Base-by-base conservation (phyloP, 352 stramenopile genomes). In the Globisporangium ultimum region DNA sequence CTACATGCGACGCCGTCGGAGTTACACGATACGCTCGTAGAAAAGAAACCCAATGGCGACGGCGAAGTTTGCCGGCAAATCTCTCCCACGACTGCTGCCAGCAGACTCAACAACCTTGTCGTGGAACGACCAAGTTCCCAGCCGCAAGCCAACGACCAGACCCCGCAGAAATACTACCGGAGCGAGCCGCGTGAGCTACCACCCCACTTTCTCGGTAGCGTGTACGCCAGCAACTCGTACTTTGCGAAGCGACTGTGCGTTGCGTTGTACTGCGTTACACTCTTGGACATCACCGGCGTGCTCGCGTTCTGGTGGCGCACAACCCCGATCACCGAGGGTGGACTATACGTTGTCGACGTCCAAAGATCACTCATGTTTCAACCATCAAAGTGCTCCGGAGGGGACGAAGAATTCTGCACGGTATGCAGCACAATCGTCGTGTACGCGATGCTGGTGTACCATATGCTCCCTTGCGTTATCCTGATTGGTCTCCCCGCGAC, bases 171-270 rank as follows among this genome's bases (percentile, higher is more conserved):
- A 5, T 2, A 5, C 24, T 5, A 32, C 5, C 24, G 5, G 5
- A 5, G 24, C 24, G 24, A 32, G 5, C 24, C 24, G 5, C 24
- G 24, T 40, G 45, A 63, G 46, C 64, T 91, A 32, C 77, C 82
- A 14, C 53, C 49, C 22, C 59, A 67, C 20, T 81, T 85, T 41
- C 67, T 89, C 22, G 69, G 71, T 10, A n/a, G 70, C 2, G 74
- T 72, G 11, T 92, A 85, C 63, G 75, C 74, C 3, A 60, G 54
- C 38, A 94, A 94, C 62, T 91, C 85, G 72, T 94, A 89, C 64
- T 94, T 94, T 67, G 84, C 77, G n/a, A 73, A 84, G 63, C 70
- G 80, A 1, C 64, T 94, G 48, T 70, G 72, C 24, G 58, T 76
- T 55, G 71, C 66, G 43, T 77, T 74, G 55, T 40, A 88, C 7